phyloP scores from a whole-genome alignment of 768 basidiomycete genomes.

The Rhodotorula babjevae region DNA sequence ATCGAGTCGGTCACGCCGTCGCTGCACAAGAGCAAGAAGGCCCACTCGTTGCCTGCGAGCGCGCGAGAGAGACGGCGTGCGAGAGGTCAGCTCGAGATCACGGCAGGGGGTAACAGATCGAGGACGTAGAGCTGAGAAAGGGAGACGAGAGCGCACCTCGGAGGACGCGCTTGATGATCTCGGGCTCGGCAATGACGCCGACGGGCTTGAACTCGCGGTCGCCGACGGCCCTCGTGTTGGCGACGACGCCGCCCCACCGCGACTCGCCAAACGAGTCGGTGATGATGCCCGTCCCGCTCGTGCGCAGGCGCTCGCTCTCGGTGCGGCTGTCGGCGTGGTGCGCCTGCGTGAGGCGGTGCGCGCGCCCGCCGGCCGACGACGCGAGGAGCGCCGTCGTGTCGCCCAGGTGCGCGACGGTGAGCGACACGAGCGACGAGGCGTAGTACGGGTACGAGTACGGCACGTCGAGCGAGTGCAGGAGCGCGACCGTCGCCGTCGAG shows the following conservation, averaged over 20 bases:
- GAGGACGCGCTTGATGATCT: slow-evolving; percentile 27
- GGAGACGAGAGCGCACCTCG: slow-evolving; percentile 19
- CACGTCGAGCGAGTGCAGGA: slow-evolving; percentile 82
- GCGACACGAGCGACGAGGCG: slow-evolving; percentile 63
- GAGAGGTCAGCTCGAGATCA: no score
- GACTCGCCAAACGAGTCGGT: slow-evolving; percentile 93
- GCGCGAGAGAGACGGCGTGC: background rate
- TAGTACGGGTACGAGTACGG: slow-evolving; percentile 74
- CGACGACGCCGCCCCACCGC: slow-evolving; percentile 92
- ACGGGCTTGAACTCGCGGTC: slow-evolving; percentile 38
- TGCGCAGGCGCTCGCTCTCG: slow-evolving; percentile 75
- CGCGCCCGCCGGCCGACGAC: slow-evolving; percentile 64
- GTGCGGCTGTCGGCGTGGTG: slow-evolving; percentile 91
- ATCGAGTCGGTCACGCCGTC: slow-evolving; percentile 88
- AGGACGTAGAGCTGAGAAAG: slow-evolving; percentile 53
- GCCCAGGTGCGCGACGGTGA: slow-evolving; percentile 90
- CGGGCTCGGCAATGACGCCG: slow-evolving; percentile 43
- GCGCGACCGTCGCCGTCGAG: slow-evolving; percentile 81
- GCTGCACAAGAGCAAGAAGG: slow-evolving; percentile 80
- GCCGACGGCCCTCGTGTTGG: slow-evolving; percentile 78
- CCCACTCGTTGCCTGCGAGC: slow-evolving; percentile 67
- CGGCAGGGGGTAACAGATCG: no score
- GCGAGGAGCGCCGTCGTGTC: slow-evolving; percentile 86
- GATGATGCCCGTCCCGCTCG: slow-evolving; percentile 81
- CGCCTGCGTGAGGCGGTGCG: slow-evolving; percentile 82